These are phyloP conservation scores for Medicago ruthenica DNA, from an alignment of 306 rosid genomes.

Conservation along the genomic window DNA sequence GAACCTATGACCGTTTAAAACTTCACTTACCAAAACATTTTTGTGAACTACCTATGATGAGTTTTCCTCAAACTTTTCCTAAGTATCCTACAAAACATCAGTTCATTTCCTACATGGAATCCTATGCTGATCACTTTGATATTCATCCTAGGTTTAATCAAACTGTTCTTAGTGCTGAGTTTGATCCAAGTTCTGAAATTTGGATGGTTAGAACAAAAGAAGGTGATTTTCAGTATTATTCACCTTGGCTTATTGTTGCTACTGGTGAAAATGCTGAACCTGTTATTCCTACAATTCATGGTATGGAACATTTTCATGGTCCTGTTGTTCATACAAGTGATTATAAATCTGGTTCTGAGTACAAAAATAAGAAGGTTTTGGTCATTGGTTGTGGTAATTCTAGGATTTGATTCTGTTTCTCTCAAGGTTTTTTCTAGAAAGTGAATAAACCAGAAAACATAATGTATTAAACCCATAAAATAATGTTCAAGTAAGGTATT, in stretches of 20 bases:
- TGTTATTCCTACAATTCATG: slow-evolving; percentile 59
- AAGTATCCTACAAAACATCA: slow-evolving; percentile 79
- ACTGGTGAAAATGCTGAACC: slow-evolving; percentile 98
- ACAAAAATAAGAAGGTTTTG: slow-evolving; percentile 64
- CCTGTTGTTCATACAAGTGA: slow-evolving; percentile 62
- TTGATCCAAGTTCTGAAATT: slow-evolving; percentile 41
- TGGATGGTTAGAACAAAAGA: slow-evolving; percentile 73
- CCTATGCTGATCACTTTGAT: slow-evolving; percentile 72
- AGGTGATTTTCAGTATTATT: slow-evolving; percentile 48
- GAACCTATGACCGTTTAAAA: slow-evolving; percentile 82
- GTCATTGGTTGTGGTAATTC: slow-evolving; percentile 97
- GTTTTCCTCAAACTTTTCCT: slow-evolving; percentile 70
- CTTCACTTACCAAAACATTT: slow-evolving; percentile 89
- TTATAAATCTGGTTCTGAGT: slow-evolving; percentile 68
- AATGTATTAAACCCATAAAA: no score
- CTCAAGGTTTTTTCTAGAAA: no score
- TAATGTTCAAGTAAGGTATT: no score
- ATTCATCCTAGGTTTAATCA: slow-evolving; percentile 74
- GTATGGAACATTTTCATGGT: slow-evolving; percentile 62
- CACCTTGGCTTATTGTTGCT: slow-evolving; percentile 83
- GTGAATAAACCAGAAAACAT: no score
- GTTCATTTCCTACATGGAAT: slow-evolving; percentile 79
- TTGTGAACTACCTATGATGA: slow-evolving; percentile 77
- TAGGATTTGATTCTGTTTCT: no score
- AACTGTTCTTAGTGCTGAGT: slow-evolving; percentile 58